Conservation (phyloP, 83 land plant species). For the Picea engelmannii region DNA sequence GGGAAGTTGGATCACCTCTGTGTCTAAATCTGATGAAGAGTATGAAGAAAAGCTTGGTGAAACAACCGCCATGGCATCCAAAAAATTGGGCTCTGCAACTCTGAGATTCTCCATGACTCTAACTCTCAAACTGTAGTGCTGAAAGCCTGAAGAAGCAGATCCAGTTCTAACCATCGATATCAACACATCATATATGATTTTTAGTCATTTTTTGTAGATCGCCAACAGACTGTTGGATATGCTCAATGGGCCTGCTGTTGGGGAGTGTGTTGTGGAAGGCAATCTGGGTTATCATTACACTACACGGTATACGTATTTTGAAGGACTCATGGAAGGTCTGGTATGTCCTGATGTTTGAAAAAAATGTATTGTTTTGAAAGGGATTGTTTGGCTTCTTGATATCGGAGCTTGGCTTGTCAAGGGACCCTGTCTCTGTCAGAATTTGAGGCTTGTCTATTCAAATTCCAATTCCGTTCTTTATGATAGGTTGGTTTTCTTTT, state of each 20-base stretch:
- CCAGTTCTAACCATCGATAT: background rate
- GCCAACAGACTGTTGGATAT: background rate
- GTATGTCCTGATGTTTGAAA: background rate
- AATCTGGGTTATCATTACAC: background rate
- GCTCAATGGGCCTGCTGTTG: too few relatives aligned
- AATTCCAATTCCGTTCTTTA: background rate
- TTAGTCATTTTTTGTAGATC: background rate
- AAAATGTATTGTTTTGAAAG: background rate
- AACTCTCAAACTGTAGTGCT: background rate
- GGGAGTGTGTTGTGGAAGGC: background rate
- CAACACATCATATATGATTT: background rate
- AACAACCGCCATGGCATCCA: background rate
- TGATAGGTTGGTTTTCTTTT: background rate
- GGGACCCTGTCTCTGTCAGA: background rate
- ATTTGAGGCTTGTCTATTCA: background rate
- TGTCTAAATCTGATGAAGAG: conserved; percentile 17
- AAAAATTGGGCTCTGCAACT: conserved; percentile 9
- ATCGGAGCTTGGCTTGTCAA: background rate
- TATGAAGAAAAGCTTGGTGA: too few relatives aligned
- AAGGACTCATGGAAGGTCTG: background rate
- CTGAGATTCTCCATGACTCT: conserved; percentile 13
- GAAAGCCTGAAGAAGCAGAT: background rate
- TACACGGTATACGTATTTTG: background rate
- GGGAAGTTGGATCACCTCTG: conserved; percentile 7
- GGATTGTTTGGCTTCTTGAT: background rate